These are phyloP conservation scores for Colletotrichum chlorophyti DNA, from an alignment of 2,329 filamentous ascomycete genomes.

Conservation along the genomic window DNA sequence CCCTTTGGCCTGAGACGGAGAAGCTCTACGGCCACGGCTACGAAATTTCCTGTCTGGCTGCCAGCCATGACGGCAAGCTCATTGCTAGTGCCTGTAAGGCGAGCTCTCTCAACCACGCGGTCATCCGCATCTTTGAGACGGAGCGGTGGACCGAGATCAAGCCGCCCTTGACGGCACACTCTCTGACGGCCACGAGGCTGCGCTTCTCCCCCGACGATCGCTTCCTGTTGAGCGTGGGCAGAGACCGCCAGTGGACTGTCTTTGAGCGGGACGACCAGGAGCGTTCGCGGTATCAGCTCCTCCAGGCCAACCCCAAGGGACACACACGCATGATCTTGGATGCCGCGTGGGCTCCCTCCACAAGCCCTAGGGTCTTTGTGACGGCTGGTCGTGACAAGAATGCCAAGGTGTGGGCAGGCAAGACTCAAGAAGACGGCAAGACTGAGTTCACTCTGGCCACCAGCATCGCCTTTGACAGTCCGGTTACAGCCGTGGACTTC, in stretches of 20 bases:
- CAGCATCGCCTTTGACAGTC: slow-evolving; percentile 59
- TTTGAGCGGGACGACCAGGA: slow-evolving; percentile 63
- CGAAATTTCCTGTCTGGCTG: slow-evolving; percentile 88
- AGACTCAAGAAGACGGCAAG: slow-evolving; percentile 37
- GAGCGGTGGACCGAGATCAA: slow-evolving; percentile 85
- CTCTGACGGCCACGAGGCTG: slow-evolving; percentile 83
- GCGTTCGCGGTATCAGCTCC: slow-evolving; percentile 57
- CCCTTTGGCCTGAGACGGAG: slow-evolving; percentile 94
- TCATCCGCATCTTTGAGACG: slow-evolving; percentile 91
- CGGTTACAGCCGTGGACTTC: slow-evolving; percentile 78
- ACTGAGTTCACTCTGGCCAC: slow-evolving; percentile 57
- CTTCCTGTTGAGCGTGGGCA: slow-evolving; percentile 84
- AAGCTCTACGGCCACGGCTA: slow-evolving; percentile 98
- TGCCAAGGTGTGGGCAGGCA: slow-evolving; percentile 72
- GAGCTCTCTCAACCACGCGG: slow-evolving; percentile 90
- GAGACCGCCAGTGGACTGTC: slow-evolving; percentile 90
- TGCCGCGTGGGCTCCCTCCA: slow-evolving; percentile 77
- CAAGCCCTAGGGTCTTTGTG: slow-evolving; percentile 65
- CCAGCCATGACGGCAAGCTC: slow-evolving; percentile 74
- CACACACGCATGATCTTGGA: slow-evolving; percentile 94
- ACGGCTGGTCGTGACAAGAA: slow-evolving; percentile 91
- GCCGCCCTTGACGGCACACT: slow-evolving; percentile 83
- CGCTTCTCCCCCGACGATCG: slow-evolving; percentile 79
- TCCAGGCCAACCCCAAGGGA: slow-evolving; percentile 78
- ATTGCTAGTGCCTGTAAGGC: slow-evolving; percentile 94